Percentiles rank a stretch among this genome's conserved stretches.
Evolutionary conservation across 1,284 basidiomycete species (phyloP).

Genomic region (Tilletiaria anomala): DNA sequence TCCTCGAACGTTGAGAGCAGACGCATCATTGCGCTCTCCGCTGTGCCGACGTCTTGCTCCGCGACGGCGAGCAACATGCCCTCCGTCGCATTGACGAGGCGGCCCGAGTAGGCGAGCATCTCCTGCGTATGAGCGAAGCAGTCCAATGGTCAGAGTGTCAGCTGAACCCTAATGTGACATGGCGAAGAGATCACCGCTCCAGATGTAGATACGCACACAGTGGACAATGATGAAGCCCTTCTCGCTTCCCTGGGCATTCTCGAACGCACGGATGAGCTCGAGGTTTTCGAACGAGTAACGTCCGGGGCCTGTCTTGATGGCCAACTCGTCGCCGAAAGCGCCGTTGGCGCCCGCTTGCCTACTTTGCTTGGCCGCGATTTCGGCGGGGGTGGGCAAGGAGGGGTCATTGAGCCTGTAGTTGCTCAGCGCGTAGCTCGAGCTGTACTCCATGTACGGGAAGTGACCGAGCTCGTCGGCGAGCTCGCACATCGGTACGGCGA

Average conservation of each 20-base stretch:
- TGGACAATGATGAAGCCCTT: slow-evolving; percentile 30
- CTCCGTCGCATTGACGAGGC: slow-evolving; percentile 20
- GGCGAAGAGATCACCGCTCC: too few species aligned
- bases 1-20: slow-evolving; percentile 17
- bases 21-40: slow-evolving; percentile 17
- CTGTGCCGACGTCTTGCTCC: slow-evolving; percentile 10
- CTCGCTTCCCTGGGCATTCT: slow-evolving; percentile 24
- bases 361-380: not conserved
- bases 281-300: slow-evolving; percentile 29
- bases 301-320: slow-evolving; percentile 11
- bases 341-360: not conserved
- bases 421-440: slow-evolving; percentile 23
- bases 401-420: slow-evolving; percentile 20
- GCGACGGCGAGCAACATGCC: slow-evolving; percentile 18
- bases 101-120: slow-evolving; percentile 31
- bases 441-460: slow-evolving; percentile 32
- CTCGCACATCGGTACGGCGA: slow-evolving; percentile 25
- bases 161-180: too few species aligned
- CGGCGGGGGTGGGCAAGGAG: slow-evolving; percentile 1
- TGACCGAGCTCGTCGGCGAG: slow-evolving; percentile 28
- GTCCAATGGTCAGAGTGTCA: too few species aligned
- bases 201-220: too few species aligned
- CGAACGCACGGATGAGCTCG: slow-evolving; percentile 27
- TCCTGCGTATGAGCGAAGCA: too few species aligned
- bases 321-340: not conserved